These are phyloP conservation scores for Cyclocybe cylindracea DNA, from an alignment of 768 basidiomycete species.

Conservation along the genomic window DNA sequence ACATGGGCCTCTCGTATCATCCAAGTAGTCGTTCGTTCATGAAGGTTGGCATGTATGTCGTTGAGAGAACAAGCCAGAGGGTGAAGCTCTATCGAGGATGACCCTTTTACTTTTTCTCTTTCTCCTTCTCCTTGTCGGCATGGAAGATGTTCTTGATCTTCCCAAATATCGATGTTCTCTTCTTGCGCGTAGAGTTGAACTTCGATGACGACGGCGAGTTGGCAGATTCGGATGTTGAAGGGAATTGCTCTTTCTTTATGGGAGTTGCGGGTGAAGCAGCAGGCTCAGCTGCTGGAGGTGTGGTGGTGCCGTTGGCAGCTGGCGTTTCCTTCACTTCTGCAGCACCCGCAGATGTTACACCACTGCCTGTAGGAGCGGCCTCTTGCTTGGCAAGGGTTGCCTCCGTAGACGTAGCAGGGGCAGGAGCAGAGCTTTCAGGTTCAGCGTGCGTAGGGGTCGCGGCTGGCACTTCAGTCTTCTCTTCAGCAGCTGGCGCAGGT, in stretches of 20 bases:
- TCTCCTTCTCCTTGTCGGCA: constrained; percentile 44
- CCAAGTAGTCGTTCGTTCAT: no score
- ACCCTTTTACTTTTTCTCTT: constrained; percentile 24
- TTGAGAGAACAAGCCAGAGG: no score
- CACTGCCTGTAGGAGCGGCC: background rate
- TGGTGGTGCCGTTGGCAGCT: background rate
- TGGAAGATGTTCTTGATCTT: constrained; percentile 54
- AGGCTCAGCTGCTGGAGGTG: background rate
- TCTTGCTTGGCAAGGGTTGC: constrained; percentile 10
- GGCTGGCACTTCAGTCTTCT: background rate
- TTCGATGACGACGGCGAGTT: constrained; percentile 31
- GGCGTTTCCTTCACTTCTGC: no score
- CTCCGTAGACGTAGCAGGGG: background rate
- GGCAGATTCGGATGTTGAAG: constrained; percentile 14
- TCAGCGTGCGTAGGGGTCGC: background rate
- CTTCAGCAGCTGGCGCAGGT: background rate
- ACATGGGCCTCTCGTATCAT: no score
- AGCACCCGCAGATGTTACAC: no score
- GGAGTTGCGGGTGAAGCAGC: background rate
- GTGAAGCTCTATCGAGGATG: background rate
- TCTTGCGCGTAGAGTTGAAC: constrained; percentile 37
- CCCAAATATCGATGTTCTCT: constrained; percentile 57
- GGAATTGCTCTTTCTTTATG: constrained; percentile 12
- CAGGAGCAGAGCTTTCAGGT: background rate
- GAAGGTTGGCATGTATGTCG: no score